These are phyloP conservation scores for Pseudogymnoascus sp. DNA, from an alignment of 2,329 filamentous ascomycete species.

Conservation along the genomic window DNA sequence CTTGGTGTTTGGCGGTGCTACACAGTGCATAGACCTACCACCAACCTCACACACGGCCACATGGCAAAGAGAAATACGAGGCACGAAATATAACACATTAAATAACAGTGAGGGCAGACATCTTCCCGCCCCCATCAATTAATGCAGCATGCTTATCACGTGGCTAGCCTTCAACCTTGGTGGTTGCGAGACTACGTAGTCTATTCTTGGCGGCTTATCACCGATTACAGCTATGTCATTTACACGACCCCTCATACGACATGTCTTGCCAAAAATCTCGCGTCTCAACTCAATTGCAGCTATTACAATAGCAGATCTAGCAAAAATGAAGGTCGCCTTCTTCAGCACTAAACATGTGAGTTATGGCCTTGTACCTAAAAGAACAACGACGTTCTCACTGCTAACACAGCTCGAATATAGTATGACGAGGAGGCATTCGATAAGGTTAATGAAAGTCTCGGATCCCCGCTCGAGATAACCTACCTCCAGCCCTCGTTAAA, in stretches of 20 bases:
- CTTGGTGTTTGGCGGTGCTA: not conserved
- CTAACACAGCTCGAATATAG: not conserved
- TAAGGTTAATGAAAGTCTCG: not conserved
- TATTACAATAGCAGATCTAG: not conserved
- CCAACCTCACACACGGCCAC: not conserved
- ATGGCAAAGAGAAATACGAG: not conserved
- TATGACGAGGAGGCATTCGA: not conserved
- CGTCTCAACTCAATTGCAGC: not conserved
- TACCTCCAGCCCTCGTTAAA: not conserved
- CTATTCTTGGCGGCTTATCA: not conserved
- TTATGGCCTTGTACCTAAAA: not conserved
- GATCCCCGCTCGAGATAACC: not conserved
- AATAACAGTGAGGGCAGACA: not conserved
- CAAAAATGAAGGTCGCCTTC: not conserved
- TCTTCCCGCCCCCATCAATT: not conserved
- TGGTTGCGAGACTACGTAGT: not conserved
- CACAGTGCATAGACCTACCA: not conserved
- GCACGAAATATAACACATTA: not conserved
- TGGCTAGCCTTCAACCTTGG: not conserved
- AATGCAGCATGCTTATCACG: not conserved
- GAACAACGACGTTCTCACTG: not conserved
- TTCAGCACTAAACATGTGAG: not conserved
- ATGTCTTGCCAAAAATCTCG: not conserved
- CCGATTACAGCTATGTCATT: not conserved
- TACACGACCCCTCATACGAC: not conserved